Evolutionary conservation across 768 basidiomycete species (phyloP), one percentile per base, ranked within the genome.

Genomic region (Pleurotus cornucopiae): DNA sequence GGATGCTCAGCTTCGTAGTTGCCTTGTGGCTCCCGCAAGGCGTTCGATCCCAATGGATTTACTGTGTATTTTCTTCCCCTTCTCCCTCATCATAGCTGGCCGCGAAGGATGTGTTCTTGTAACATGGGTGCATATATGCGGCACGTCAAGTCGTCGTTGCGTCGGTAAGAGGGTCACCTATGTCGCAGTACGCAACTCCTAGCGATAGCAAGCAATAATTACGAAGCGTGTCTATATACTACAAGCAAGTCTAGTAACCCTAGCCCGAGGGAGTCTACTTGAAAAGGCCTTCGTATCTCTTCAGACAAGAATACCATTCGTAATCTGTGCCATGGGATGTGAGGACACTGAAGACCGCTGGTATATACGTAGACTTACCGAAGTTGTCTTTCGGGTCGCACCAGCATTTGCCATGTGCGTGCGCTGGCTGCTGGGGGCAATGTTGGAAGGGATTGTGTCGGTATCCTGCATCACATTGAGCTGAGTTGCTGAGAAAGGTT

Each of bases 361-460:
- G 38, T 23, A 34, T 34, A 34, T 3, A 9, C 30, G 11, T 4
- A 11, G 9, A 64, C 83, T 56, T 63, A 88, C 88, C 88, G 59
- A 91, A 91, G 68, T 85, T 90, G 46, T 92, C 82, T 14, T 73
- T 69, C 14, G 76, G 72, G 60, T 91, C 85, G 66, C 94, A 97
- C 82, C 89, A 93, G 63, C 94, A 96, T 66, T 88, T 93, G 37
- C 91, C 91, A 57, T 77, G 78, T 49, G 75, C 74, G 71, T 94
- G 92, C 5, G 80, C 67, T n/a, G 76, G 80, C n/a, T 84, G 86
- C 69, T 85, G 82, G 0, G 88, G 88, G 68, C 95, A 94, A 69
- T 94, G 93, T 69, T 94, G 91, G 83, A 98, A 98, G 9, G 94
- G 93, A 62, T 92, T 87, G 63, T 98, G 94, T 34, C 86, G 80